phyloP scores from a whole-genome alignment of 179 eudicot genomes.

The Spinacia oleracea region DNA sequence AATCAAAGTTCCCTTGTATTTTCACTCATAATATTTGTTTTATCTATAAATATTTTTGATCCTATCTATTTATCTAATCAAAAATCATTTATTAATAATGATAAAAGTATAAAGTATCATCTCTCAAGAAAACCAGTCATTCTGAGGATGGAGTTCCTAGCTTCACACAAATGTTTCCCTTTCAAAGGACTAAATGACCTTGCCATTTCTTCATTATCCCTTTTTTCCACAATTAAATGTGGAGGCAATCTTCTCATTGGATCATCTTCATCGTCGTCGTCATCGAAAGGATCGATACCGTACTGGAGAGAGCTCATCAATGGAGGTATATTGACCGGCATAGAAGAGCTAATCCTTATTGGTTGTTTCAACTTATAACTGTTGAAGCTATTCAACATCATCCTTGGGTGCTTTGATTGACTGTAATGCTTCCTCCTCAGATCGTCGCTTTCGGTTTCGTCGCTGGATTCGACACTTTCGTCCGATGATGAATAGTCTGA shows the following conservation, averaged over 20 bases:
- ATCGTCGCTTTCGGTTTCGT: background rate
- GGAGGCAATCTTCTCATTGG: slow-evolving; percentile 24
- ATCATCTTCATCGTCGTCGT: slow-evolving; percentile 7
- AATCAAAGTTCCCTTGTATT: no score
- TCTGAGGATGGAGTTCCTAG: slow-evolving; percentile 33
- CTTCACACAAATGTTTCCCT: slow-evolving; percentile 33
- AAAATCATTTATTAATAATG: background rate
- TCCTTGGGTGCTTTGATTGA: background rate
- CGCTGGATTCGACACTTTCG: slow-evolving; percentile 18
- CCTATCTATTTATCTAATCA: background rate
- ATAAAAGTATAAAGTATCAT: background rate
- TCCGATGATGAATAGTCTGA: slow-evolving; percentile 30
- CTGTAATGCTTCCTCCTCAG: background rate
- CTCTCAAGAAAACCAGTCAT: slow-evolving; percentile 39
- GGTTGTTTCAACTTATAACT: slow-evolving; percentile 4
- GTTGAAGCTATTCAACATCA: slow-evolving; percentile 4
- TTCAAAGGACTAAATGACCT: slow-evolving; percentile 39
- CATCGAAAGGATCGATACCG: slow-evolving; percentile 8
- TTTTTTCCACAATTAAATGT: slow-evolving; percentile 33
- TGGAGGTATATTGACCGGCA: slow-evolving; percentile 24
- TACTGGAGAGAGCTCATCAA: background rate
- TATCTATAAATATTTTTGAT: background rate
- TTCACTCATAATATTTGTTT: background rate
- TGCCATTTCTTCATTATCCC: slow-evolving; percentile 34
- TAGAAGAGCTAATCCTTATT: slow-evolving; percentile 11